Percentiles rank a stretch among this genome's conserved stretches.
Conservation (phyloP, 2,329 filamentous ascomycete genomes). For the Fusarium sp. region DNA sequence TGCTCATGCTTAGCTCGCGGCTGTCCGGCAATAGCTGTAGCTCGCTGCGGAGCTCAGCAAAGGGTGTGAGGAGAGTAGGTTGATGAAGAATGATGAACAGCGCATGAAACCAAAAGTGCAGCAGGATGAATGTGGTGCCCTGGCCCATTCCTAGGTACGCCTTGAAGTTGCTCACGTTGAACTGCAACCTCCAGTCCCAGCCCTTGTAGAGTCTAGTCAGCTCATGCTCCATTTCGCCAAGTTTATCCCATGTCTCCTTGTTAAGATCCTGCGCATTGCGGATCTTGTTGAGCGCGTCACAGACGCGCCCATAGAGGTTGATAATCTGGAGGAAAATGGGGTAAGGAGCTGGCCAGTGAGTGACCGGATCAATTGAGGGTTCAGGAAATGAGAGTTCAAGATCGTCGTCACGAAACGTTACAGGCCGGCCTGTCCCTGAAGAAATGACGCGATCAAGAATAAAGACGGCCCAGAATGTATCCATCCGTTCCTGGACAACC, state of each 20-base stretch:
- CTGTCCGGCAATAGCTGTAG: conserved; percentile 84
- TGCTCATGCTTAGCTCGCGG: conserved; percentile 85
- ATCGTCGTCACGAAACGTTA: conserved; percentile 85
- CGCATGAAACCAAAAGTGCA: conserved; percentile 92
- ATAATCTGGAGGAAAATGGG: conserved; percentile 86
- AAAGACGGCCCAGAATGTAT: conserved; percentile 93
- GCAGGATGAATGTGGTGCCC: conserved; percentile 86
- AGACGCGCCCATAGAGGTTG: conserved; percentile 86
- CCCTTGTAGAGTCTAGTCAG: conserved; percentile 79
- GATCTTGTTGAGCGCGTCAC: conserved; percentile 86
- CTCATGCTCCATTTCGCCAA: conserved; percentile 84
- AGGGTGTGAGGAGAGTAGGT: conserved; percentile 83
- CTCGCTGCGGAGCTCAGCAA: conserved; percentile 68
- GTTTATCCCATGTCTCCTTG: conserved; percentile 76
- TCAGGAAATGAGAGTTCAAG: conserved; percentile 81
- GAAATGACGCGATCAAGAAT: conserved; percentile 90
- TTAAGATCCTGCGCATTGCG: conserved; percentile 80
- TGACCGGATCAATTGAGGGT: conserved; percentile 62
- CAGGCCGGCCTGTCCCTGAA: conserved; percentile 85
- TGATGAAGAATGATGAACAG: conserved; percentile 88
- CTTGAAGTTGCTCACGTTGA: conserved; percentile 88
- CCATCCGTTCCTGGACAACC: conserved; percentile 83
- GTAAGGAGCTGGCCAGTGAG: conserved; percentile 81
- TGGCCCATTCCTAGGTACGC: conserved; percentile 84
- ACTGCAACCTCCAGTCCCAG: conserved; percentile 80